Evolutionary conservation across 2,329 filamentous ascomycete species (phyloP).

Genomic region (Ophiosphaerella korrae): DNA sequence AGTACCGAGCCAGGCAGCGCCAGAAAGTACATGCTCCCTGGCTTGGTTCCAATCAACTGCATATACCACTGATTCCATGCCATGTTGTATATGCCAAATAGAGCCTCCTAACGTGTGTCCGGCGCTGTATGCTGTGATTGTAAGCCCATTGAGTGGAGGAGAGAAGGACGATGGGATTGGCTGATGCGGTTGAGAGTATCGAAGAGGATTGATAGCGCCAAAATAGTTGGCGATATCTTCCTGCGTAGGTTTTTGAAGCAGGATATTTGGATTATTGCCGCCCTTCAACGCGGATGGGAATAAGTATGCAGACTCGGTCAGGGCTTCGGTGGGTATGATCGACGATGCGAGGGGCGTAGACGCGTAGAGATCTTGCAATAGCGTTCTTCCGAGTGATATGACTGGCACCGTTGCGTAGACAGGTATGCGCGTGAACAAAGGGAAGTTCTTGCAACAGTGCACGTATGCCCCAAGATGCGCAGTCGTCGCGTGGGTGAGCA

Average conservation of each 20-base stretch:
- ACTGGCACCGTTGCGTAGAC: slow-evolving; percentile 94
- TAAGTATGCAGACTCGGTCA: slow-evolving; percentile 66
- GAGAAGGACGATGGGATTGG: slow-evolving; percentile 86
- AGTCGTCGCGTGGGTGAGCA: slow-evolving; percentile 91
- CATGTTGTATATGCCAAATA: slow-evolving; percentile 98
- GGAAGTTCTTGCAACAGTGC: slow-evolving; percentile 96
- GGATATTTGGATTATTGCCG: slow-evolving; percentile 54
- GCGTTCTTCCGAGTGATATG: slow-evolving; percentile 86
- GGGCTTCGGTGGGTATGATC: slow-evolving; percentile 73
- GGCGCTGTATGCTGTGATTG: slow-evolving; percentile 94
- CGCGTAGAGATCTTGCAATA: slow-evolving; percentile 89
- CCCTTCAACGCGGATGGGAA: slow-evolving; percentile 59
- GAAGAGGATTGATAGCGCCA: slow-evolving; percentile 84
- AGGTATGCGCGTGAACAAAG: slow-evolving; percentile 87
- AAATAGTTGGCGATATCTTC: slow-evolving; percentile 95
- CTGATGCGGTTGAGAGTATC: slow-evolving; percentile 96
- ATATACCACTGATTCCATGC: slow-evolving; percentile 94
- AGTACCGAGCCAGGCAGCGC: slow-evolving; percentile 88
- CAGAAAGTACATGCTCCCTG: slow-evolving; percentile 91
- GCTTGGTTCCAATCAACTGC: slow-evolving; percentile 98
- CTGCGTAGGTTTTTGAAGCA: slow-evolving; percentile 72
- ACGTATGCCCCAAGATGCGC: slow-evolving; percentile 92
- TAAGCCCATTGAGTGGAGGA: slow-evolving; percentile 85
- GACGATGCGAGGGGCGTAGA: slow-evolving; percentile 88
- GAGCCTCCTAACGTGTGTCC: slow-evolving; percentile 95